These are phyloP conservation scores for Hypoxylon fragiforme DNA, from an alignment of 495 filamentous ascomycete species.

Conservation along the genomic window DNA sequence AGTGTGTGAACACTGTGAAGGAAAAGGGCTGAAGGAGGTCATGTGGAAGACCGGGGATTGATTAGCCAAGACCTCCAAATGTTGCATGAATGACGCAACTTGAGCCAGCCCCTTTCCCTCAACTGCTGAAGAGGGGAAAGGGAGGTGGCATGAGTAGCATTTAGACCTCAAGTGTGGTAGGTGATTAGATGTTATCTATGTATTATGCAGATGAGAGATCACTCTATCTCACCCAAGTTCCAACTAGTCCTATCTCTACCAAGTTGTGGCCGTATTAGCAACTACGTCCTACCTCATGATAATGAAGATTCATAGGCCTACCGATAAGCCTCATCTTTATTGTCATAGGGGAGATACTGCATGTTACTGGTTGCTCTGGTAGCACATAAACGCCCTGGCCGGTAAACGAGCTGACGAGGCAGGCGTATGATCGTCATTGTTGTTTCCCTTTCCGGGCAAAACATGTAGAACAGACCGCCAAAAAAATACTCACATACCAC, in stretches of 20 bases:
- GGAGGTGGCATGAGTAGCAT: conserved; percentile 25
- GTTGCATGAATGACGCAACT: conserved; percentile 20
- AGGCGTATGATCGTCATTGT: conserved; percentile 16
- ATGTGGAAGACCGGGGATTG: conserved; percentile 15
- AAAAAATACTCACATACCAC: conserved; percentile 17
- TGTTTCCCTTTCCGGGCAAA: conserved; percentile 13
- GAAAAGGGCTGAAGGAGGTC: neutral
- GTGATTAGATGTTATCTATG: conserved; percentile 3
- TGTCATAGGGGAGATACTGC: neutral
- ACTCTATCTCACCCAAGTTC: conserved; percentile 13
- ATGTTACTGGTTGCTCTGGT: neutral
- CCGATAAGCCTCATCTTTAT: conserved; percentile 7
- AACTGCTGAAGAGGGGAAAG: no score
- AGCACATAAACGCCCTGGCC: neutral
- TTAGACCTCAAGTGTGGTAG: conserved; percentile 4
- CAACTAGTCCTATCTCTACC: neutral
- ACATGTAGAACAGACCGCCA: conserved; percentile 10
- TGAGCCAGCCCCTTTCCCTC: conserved; percentile 4
- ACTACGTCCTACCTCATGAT: neutral
- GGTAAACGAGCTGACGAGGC: conserved; percentile 1
- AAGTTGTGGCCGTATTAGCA: no score
- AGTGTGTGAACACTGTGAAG: no score
- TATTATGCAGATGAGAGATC: neutral
- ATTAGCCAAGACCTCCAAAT: conserved; percentile 19
- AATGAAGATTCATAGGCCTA: conserved; percentile 2